Evolutionary conservation across 176 grass and related monocot species (phyloP), one percentile per base, ranked within the genome.

Genomic region (Poa annua): DNA sequence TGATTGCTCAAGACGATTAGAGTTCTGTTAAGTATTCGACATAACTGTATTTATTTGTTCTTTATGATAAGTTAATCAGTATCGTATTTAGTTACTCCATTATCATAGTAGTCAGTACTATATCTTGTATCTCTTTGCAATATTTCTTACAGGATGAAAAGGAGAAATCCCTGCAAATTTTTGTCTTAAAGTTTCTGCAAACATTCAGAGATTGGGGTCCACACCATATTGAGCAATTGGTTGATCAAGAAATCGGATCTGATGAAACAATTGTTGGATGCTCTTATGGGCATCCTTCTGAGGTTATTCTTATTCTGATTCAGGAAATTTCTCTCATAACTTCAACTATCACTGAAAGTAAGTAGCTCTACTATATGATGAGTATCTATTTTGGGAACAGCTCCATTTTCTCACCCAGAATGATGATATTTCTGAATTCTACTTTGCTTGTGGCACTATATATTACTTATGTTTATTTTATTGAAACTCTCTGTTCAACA

Each of bases 201-300:
- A 94, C 88, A 86, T 98, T 92, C 54, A 92, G 86, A 85, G 93
- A 94, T 48, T 98, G 95, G 95, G 86, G 80, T 21, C 95, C 90
- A 78, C 77, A 20, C n/a, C 61, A 79, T 74, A 68, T 66, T 24
- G 90, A 86, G 34, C 63, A 89, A 64, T 81, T 84, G 63, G 41
- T 71, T 63, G 76, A 63, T 44, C 77, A 65, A 75, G 84, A 86
- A 85, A 74, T 81, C 78, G 84, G 75, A 93, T 83, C 76, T 63
- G 83, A 92, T 69, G 90, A 89, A 86, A 91, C 71, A 80, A 52
- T 93, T 66, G 35, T 86, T 47, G 92, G 95, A 87, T 98, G 95
- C 90, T 94, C 84, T 80, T 48, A 48, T 3, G 95, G 92, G 41
- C 95, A 98, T 89, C 95, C 95, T 71, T 86, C 95, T 49, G 88